Evolutionary conservation across 1,139 yeast genomes (phyloP).

Genomic region (Suhomyces yuchorum): DNA sequence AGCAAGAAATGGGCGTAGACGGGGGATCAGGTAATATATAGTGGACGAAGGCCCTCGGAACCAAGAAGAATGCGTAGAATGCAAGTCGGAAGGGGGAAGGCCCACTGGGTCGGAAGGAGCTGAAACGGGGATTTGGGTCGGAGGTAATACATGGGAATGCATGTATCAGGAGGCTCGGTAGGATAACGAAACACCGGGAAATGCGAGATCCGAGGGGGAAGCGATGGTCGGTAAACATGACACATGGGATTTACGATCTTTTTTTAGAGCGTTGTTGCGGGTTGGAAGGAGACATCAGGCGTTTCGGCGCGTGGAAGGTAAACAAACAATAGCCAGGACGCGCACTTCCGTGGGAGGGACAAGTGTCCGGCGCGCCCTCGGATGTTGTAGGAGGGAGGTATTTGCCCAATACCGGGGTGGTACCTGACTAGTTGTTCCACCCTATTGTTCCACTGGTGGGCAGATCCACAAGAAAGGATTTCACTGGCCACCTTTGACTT

Average conservation of each 20-base stretch:
- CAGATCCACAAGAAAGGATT: too few species aligned
- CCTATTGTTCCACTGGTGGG: background rate
- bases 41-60: background rate
- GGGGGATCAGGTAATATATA: slow-evolving; percentile 4
- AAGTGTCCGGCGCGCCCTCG: slow-evolving; percentile 1
- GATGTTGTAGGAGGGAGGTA: background rate
- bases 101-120: background rate
- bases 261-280: background rate
- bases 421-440: background rate
- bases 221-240: background rate
- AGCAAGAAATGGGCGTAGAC: background rate
- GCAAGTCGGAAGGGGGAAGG: background rate
- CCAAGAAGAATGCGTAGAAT: background rate
- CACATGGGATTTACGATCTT: background rate
- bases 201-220: background rate
- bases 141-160: background rate
- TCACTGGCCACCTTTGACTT: too few species aligned
- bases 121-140: background rate
- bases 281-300: background rate
- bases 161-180: background rate
- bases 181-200: background rate
- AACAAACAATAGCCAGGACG: background rate
- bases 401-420: background rate
- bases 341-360: background rate
- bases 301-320: background rate